These are phyloP conservation scores for Salix arbutifolia DNA, from an alignment of 345 rosid genomes.

Conservation along the genomic window DNA sequence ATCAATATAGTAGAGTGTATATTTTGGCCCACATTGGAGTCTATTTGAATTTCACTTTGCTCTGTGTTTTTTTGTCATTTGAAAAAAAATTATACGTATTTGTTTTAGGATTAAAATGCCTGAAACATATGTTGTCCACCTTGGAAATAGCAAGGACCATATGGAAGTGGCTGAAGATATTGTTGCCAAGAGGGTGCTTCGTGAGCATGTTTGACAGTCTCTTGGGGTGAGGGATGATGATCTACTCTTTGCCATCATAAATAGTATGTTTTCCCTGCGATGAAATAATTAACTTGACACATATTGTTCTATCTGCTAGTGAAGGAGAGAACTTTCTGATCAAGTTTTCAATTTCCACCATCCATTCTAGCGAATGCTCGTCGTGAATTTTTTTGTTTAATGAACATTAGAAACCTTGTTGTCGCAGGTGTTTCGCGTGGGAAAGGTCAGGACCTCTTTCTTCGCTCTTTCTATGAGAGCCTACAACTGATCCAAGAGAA, in stretches of 20 bases:
- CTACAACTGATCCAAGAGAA: slow-evolving; percentile 23
- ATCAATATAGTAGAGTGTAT: neutral
- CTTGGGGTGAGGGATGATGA: slow-evolving; percentile 75
- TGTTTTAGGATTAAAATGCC: slow-evolving; percentile 88
- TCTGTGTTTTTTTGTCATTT: neutral
- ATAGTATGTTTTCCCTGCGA: slow-evolving; percentile 45
- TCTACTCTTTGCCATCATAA: slow-evolving; percentile 77
- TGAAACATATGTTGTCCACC: slow-evolving; percentile 81
- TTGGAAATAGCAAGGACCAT: slow-evolving; percentile 86
- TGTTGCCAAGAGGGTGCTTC: slow-evolving; percentile 71
- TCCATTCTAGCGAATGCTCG: neutral
- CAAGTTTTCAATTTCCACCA: neutral
- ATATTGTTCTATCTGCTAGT: neutral
- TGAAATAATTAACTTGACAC: neutral
- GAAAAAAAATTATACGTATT: neutral
- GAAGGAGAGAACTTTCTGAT: neutral
- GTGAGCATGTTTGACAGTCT: slow-evolving; percentile 82
- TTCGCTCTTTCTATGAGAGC: slow-evolving; percentile 27
- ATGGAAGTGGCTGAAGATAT: slow-evolving; percentile 93
- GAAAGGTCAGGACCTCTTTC: slow-evolving; percentile 30
- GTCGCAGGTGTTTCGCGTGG: slow-evolving; percentile 33
- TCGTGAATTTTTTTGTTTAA: neutral
- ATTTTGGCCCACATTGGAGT: neutral
- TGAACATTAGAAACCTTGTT: neutral
- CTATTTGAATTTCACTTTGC: neutral